Evolutionary conservation across 176 grass and related monocot genomes (phyloP).

Genomic region (Cenchrus fungigraminus): DNA sequence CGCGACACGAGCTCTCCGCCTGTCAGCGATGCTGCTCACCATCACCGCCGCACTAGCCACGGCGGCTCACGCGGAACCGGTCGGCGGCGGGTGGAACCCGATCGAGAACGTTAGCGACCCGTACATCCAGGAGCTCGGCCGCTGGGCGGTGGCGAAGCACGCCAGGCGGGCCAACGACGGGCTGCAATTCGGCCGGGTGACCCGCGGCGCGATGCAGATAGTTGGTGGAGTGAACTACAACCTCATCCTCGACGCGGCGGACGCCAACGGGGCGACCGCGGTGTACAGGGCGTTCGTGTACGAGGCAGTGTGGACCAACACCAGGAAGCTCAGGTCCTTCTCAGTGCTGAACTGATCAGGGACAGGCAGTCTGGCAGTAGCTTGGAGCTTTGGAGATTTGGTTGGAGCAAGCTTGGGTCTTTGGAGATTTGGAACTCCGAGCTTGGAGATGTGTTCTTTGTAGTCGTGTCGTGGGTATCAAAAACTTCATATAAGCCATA

Average conservation of each 20-base stretch:
- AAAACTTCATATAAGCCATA: too few species aligned
- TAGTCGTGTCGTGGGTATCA: too few species aligned
- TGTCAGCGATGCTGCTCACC: too few species aligned
- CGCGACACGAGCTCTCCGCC: too few species aligned
- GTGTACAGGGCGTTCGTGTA: constrained; percentile 50
- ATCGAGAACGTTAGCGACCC: not conserved
- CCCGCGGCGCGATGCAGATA: constrained; percentile 36
- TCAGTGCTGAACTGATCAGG: not conserved
- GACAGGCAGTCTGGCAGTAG: too few species aligned
- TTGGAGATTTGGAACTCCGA: too few species aligned
- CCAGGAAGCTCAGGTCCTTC: constrained; percentile 48
- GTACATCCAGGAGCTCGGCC: constrained; percentile 41
- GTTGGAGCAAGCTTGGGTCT: too few species aligned
- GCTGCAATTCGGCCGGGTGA: constrained; percentile 15
- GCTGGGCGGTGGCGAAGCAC: constrained; percentile 33
- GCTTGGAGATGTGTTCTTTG: too few species aligned
- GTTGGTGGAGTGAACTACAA: constrained; percentile 55
- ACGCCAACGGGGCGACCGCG: not conserved
- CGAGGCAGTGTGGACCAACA: constrained; percentile 33
- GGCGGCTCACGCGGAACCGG: too few species aligned
- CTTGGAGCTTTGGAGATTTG: too few species aligned
- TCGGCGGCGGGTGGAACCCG: too few species aligned
- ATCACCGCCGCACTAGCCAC: too few species aligned
- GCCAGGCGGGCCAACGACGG: not conserved
- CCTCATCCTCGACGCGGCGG: constrained; percentile 32